These are phyloP conservation scores for Metarhizium brunneum DNA, from an alignment of 2,329 filamentous ascomycete species.

Conservation along the genomic window DNA sequence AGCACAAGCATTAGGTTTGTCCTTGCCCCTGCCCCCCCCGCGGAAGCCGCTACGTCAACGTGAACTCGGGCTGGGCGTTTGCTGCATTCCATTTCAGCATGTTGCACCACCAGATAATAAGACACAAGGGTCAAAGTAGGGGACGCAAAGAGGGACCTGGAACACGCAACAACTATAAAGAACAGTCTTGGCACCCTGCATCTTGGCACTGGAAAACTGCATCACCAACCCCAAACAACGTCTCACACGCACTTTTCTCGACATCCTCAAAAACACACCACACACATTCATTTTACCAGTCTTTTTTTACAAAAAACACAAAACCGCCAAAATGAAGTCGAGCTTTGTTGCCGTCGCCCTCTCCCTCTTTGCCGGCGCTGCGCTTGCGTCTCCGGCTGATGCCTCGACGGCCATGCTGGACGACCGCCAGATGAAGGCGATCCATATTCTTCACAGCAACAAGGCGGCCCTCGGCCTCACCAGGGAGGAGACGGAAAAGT, in stretches of 20 bases:
- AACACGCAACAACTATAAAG: neutral
- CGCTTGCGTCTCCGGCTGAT: conserved; percentile 1
- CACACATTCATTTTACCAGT: neutral
- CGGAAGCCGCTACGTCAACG: neutral
- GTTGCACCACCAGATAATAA: neutral
- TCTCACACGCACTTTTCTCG: neutral
- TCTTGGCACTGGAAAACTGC: neutral
- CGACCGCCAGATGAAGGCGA: conserved; percentile 3
- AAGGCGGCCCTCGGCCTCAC: conserved; percentile 1
- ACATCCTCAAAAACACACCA: neutral
- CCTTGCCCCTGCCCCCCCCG: no score
- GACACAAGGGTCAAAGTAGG: neutral
- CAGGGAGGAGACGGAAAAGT: conserved; percentile 1
- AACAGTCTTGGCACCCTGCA: neutral
- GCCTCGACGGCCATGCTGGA: neutral
- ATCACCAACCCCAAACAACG: neutral
- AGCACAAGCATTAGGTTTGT: no score
- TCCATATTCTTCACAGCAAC: conserved; percentile 3
- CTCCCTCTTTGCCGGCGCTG: conserved; percentile 4
- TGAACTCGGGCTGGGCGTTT: neutral
- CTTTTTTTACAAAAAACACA: no score
- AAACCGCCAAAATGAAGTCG: conserved; percentile 5
- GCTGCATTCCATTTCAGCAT: neutral
- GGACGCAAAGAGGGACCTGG: neutral
- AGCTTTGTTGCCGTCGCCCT: neutral